A percentile compares a stretch with the other conserved stretches of the same genome.
Conservation (phyloP, 2,329 filamentous ascomycete genomes). For the Pseudocercospora vitis region DNA sequence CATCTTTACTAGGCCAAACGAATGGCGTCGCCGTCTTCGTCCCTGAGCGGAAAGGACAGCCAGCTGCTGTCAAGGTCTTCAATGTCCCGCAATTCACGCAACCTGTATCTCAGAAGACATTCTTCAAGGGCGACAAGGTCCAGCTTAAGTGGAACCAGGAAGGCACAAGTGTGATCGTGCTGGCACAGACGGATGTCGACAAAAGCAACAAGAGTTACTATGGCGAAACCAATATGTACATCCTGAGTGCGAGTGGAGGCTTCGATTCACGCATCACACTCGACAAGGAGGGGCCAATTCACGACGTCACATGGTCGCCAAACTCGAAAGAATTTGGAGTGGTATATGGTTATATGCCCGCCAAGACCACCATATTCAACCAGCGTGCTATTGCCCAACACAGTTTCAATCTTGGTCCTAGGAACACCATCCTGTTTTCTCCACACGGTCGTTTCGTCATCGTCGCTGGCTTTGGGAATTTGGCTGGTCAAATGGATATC, state of each 20-base stretch:
- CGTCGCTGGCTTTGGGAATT: slow-evolving; percentile 93
- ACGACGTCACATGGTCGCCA: slow-evolving; percentile 97
- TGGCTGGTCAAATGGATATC: slow-evolving; percentile 95
- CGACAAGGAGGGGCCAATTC: slow-evolving; percentile 97
- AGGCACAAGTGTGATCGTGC: slow-evolving; percentile 86
- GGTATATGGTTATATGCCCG: slow-evolving; percentile 98
- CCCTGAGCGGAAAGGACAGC: slow-evolving; percentile 90
- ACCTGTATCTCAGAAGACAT: slow-evolving; percentile 93
- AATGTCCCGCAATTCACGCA: slow-evolving; percentile 82
- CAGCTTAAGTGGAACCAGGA: slow-evolving; percentile 96
- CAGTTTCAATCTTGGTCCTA: slow-evolving; percentile 80
- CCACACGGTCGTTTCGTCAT: slow-evolving; percentile 90
- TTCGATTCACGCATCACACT: slow-evolving; percentile 79
- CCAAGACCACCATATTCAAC: slow-evolving; percentile 98
- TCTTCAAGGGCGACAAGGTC: slow-evolving; percentile 99
- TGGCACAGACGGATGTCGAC: slow-evolving; percentile 97
- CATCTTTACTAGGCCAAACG: no score
- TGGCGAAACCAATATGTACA: slow-evolving; percentile 94
- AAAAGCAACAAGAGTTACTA: slow-evolving; percentile 99
- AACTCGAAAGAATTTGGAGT: slow-evolving; percentile 98
- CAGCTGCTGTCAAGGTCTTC: slow-evolving; percentile 90
- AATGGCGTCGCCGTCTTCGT: slow-evolving; percentile 93
- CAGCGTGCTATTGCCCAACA: slow-evolving; percentile 78
- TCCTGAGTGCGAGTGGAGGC: slow-evolving; percentile 84
- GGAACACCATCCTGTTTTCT: slow-evolving; percentile 94